Evolutionary conservation across 139 green algal species (phyloP).

Genomic region (Pleodorina starrii): DNA sequence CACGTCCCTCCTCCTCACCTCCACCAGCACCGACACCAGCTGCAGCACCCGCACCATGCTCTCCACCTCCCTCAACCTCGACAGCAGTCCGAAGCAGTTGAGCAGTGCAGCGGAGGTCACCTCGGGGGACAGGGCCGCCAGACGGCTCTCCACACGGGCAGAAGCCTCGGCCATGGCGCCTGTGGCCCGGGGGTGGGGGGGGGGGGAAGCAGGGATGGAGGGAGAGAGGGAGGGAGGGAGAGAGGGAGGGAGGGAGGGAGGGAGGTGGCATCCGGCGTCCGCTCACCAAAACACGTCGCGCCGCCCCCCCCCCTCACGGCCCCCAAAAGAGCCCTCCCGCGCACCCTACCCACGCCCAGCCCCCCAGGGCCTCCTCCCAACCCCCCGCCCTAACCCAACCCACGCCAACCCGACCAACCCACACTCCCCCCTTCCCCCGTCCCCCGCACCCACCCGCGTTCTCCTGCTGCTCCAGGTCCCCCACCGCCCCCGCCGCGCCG

Average conservation of each 20-base stretch:
- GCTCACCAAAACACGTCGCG: too few relatives aligned
- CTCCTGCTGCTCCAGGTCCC: slow-evolving; percentile 36
- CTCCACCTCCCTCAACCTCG: slow-evolving; percentile 78
- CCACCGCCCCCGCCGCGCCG: neutral
- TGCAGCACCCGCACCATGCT: slow-evolving; percentile 86
- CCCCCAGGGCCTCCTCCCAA: neutral
- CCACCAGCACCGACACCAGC: slow-evolving; percentile 78
- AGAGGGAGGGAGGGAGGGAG: neutral
- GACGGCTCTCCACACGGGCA: slow-evolving; percentile 56
- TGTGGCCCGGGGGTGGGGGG: neutral
- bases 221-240: neutral
- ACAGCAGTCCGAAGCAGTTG: slow-evolving; percentile 73
- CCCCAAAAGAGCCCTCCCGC: too few relatives aligned
- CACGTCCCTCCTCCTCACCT: slow-evolving; percentile 75
- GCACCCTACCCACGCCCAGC: too few relatives aligned
- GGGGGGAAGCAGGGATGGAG: neutral
- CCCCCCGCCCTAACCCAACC: neutral
- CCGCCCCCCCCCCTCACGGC: too few relatives aligned
- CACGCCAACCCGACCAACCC: too few relatives aligned
- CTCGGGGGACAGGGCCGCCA: slow-evolving; percentile 53
- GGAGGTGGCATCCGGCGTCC: neutral
- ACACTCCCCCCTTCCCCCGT: too few relatives aligned
- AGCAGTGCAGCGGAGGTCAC: slow-evolving; percentile 58
- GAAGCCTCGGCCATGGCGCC: slow-evolving; percentile 51
- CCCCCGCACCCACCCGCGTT: slow-evolving; percentile 20